phyloP scores from a whole-genome alignment of 2,329 filamentous ascomycete species.

The Microcera coccophila region DNA sequence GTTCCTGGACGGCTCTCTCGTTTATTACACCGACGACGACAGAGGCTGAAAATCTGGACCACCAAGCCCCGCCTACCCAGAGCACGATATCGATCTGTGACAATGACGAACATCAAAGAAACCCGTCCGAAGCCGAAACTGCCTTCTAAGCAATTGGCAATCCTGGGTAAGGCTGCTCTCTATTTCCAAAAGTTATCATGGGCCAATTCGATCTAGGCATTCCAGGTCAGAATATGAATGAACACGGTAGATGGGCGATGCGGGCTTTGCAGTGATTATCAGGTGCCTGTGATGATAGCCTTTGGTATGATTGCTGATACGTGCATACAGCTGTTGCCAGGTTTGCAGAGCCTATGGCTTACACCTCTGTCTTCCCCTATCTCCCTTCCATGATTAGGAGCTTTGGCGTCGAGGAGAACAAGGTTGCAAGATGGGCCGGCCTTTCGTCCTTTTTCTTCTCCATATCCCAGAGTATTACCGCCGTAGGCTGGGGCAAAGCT shows the following conservation, averaged over 20 bases:
- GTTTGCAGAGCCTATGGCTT: slow-evolving; percentile 70
- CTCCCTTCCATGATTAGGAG: slow-evolving; percentile 79
- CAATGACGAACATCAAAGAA: slow-evolving; percentile 20
- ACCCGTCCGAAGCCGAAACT: slow-evolving; percentile 52
- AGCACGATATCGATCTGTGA: slow-evolving; percentile 9
- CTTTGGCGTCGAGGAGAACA: slow-evolving; percentile 66
- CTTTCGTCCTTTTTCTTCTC: slow-evolving; percentile 70
- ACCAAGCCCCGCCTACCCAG: background rate
- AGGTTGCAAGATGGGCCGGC: slow-evolving; percentile 79
- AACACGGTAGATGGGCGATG: background rate
- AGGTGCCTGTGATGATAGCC: slow-evolving; percentile 7
- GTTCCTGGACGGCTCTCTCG: too few species aligned
- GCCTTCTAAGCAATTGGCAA: slow-evolving; percentile 71
- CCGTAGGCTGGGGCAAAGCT: slow-evolving; percentile 69
- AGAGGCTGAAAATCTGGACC: background rate
- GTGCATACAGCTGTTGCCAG: slow-evolving; percentile 63
- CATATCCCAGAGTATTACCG: slow-evolving; percentile 65
- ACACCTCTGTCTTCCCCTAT: slow-evolving; percentile 68
- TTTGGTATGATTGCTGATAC: slow-evolving; percentile 31
- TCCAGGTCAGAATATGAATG: slow-evolving; percentile 7
- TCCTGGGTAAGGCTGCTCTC: slow-evolving; percentile 60
- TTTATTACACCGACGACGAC: too few species aligned
- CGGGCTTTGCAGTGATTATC: slow-evolving; percentile 17
- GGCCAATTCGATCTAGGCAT: slow-evolving; percentile 12
- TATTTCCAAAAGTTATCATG: background rate